A percentile compares a stretch with the other conserved stretches of the same genome.
phyloP scores from a whole-genome alignment of 2,329 filamentous ascomycete genomes.

The Tolypocladium ovalisporum region DNA sequence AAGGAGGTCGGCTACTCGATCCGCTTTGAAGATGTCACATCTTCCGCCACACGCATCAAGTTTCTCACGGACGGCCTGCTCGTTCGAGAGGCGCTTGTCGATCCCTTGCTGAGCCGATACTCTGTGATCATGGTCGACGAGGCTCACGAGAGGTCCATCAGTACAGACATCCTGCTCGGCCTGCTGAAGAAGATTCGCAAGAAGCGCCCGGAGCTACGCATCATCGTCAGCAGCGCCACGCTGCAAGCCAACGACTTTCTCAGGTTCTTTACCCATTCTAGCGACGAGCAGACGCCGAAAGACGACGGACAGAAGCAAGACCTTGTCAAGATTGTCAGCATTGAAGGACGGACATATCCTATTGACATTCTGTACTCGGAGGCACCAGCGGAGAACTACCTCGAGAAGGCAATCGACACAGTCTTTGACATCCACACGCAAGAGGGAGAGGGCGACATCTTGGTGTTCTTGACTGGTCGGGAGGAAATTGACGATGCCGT shows the following conservation, averaged over 20 bases:
- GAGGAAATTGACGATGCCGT: conserved; percentile 83
- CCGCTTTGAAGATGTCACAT: conserved; percentile 83
- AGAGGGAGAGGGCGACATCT: conserved; percentile 74
- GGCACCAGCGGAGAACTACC: conserved; percentile 70
- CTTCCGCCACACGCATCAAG: conserved; percentile 76
- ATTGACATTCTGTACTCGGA: conserved; percentile 80
- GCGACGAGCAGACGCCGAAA: conserved; percentile 22
- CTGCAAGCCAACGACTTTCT: conserved; percentile 81
- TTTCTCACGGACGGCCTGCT: conserved; percentile 91
- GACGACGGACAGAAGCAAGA: conserved; percentile 16
- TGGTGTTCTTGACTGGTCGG: conserved; percentile 84
- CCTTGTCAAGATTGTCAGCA: conserved; percentile 53
- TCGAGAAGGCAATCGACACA: conserved; percentile 71
- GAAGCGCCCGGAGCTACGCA: conserved; percentile 68
- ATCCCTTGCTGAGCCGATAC: conserved; percentile 82
- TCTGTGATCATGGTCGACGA: conserved; percentile 97
- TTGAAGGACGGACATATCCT: conserved; percentile 81
- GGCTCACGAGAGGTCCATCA: conserved; percentile 87
- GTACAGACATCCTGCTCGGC: conserved; percentile 82
- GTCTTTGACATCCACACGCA: conserved; percentile 79
- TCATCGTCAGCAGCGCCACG: conserved; percentile 89
- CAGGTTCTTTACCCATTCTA: conserved; percentile 53
- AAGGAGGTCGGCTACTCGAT: conserved; percentile 93
- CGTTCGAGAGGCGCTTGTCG: conserved; percentile 82
- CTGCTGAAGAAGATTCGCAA: conserved; percentile 83